Base-by-base conservation (phyloP, 495 filamentous ascomycete species). In the Mycothermus thermophilus region DNA sequence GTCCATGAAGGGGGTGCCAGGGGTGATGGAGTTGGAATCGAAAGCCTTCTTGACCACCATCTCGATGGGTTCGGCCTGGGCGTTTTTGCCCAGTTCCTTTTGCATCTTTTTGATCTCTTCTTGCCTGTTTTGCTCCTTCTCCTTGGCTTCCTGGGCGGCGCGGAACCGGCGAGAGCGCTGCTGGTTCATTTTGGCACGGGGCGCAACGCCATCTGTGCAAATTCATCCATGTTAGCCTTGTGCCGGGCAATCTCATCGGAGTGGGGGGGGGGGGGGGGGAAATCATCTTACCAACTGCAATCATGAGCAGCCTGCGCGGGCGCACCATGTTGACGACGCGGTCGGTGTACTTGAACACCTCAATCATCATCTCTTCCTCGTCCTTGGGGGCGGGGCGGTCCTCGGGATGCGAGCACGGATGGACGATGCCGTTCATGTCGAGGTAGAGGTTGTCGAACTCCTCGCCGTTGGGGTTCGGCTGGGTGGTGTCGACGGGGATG, bases 351-450 rank as follows among this genome's bases (percentile, higher is more conserved):
- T 80, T 80, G 65, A 96, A 96, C 40, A 96, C 75, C 50, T 87
- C 92, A 41, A 93, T 37, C 90, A 99, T 99, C 92, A 99, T 99
- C 59, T 95, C 90, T 57, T 90, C 83, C 64, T 99, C 90, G 27
- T 83, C 86, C 48, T 79, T 79, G 18, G 90, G 90, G 4, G 90
- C 72, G 3, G 90, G 84, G 40, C 71, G 78, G 44, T 95, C 88
- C 58, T 99, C 90, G 2, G 90, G 90, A 60, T 99, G 90, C 4
- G 87, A 93, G 63, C 90, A 99, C 2, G 92, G 92, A 71, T 99
- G 90, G 28, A 99, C 90, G 45, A 99, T 99, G 54, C 90, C 90
- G 63, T 99, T 99, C 90, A 99, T 96, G 52, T 99, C 90, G 34
- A 99, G 73, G 51, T 96, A 99, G 3, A 99, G 68, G 51, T 96